Conservation (phyloP, 345 rosid genomes). For the Gossypium anomalum region DNA sequence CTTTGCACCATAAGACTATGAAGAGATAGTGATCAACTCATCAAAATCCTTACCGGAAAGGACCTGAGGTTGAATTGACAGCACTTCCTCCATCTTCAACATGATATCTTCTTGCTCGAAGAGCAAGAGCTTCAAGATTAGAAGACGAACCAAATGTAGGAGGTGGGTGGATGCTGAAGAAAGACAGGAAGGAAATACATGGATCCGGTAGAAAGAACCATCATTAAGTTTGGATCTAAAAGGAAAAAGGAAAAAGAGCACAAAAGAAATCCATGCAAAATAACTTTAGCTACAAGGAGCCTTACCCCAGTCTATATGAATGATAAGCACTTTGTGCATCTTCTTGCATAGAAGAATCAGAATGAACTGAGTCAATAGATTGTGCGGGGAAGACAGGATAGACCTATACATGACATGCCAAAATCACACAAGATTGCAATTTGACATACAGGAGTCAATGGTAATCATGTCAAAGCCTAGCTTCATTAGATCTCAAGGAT, state of each 20-base stretch:
- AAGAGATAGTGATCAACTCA: conserved; percentile 5
- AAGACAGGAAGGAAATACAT: conserved; percentile 20
- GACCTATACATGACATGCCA: conserved; percentile 41
- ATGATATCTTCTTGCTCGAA: conserved; percentile 24
- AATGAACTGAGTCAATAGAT: conserved; percentile 37
- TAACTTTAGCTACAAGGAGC: conserved; percentile 2
- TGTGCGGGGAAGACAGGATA: conserved; percentile 45
- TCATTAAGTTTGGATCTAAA: neutral
- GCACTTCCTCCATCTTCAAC: conserved; percentile 55
- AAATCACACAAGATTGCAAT: neutral
- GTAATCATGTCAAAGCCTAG: neutral
- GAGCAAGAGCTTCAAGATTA: conserved; percentile 59
- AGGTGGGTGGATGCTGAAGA: conserved; percentile 68
- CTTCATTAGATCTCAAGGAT: neutral
- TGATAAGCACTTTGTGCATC: conserved; percentile 72
- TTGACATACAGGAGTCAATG: neutral
- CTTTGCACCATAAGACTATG: neutral
- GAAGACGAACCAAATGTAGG: conserved; percentile 95
- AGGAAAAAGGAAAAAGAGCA: neutral
- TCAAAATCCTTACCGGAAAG: conserved; percentile 26
- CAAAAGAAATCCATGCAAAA: neutral
- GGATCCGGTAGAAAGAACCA: conserved; percentile 6
- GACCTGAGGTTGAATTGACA: conserved; percentile 37
- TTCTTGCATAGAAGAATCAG: conserved; percentile 56
- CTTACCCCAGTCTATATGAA: conserved; percentile 52